Base-by-base conservation (phyloP, 2,329 filamentous ascomycete species). In the Neopestalotiopsis rosae region DNA sequence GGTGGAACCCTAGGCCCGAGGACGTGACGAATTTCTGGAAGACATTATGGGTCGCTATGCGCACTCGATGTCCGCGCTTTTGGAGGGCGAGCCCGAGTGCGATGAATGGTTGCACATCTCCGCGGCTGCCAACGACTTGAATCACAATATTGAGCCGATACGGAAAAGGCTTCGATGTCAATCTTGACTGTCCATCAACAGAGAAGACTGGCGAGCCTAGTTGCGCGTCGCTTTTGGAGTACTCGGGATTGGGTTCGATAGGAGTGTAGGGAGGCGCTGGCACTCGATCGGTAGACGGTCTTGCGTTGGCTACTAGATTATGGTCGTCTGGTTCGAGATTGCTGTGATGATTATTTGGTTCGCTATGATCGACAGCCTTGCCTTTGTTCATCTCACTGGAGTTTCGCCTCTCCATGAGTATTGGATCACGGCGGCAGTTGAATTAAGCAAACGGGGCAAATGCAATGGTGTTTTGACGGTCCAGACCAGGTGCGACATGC, bases 51-150 rank as follows among this genome's bases (percentile, higher is more conserved):
- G 93, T 95, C 5, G 92, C 92, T 57, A 95, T 81, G 40, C 92
- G 88, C 2, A 95, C 89, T 24, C 92, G 86, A 77, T 95, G 92
- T 10, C 90, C 89, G 74, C 92, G 91, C 0, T 84, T 84, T 69
- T 90, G 88, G 34, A 94, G 79, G 0, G 88, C 86, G 71, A 90
- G 88, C 1, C 91, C 92, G 1, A 94, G 79, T 0, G 91, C 91
- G 20, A 94, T 84, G 74, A 94, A 94, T 0, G 92, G 92, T 77
- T 94, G 92, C 1, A 94, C 91, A 75, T 94, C 92, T 65, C 92
- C 92, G 52, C 92, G 85, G 13, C 91, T 93, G 6, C 92, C 92
- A 13, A 94, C 91, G 30, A 94, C 91, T 74, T 94, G 92, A 66
- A 94, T 90, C 56, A 92, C 92, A 38, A 94, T 85, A 78, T 93